These are phyloP conservation scores for Aegilops tauschii DNA, from an alignment of 176 grass and related monocot species.

Conservation along the genomic window DNA sequence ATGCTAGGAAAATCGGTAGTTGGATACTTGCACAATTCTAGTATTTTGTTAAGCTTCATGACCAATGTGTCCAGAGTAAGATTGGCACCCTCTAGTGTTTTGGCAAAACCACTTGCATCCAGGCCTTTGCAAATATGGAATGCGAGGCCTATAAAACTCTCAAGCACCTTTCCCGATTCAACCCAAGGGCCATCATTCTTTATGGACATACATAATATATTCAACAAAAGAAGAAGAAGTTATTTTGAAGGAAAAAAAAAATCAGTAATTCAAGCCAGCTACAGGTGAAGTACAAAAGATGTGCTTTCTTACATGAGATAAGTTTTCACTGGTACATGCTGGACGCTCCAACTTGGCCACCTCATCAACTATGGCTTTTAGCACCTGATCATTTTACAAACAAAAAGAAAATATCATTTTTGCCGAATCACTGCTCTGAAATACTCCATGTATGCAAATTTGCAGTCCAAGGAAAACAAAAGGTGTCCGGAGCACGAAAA, in stretches of 20 bases:
- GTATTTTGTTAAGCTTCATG: slow-evolving; percentile 22
- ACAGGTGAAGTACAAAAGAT: not conserved
- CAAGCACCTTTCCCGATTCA: slow-evolving; percentile 24
- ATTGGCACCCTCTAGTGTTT: not conserved
- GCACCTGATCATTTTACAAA: not conserved
- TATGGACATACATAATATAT: not conserved
- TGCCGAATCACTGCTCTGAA: not conserved
- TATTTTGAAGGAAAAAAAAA: not conserved
- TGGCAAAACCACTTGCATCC: not conserved
- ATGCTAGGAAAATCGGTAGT: slow-evolving; percentile 26
- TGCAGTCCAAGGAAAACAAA: too few species aligned
- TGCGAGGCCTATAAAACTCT: slow-evolving; percentile 25
- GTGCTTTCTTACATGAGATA: slow-evolving; percentile 11
- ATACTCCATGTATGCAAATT: too few species aligned
- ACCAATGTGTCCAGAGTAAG: not conserved
- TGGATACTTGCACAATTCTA: slow-evolving; percentile 12
- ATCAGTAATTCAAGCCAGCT: not conserved
- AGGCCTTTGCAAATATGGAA: not conserved
- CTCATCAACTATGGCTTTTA: not conserved
- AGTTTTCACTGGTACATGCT: not conserved
- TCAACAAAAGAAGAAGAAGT: not conserved
- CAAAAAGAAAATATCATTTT: not conserved
- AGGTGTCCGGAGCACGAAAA: not conserved
- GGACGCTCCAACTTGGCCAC: not conserved
- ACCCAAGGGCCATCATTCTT: not conserved